phyloP scores from a whole-genome alignment of 805 yeast species.

The Lipomyces orientalis region DNA sequence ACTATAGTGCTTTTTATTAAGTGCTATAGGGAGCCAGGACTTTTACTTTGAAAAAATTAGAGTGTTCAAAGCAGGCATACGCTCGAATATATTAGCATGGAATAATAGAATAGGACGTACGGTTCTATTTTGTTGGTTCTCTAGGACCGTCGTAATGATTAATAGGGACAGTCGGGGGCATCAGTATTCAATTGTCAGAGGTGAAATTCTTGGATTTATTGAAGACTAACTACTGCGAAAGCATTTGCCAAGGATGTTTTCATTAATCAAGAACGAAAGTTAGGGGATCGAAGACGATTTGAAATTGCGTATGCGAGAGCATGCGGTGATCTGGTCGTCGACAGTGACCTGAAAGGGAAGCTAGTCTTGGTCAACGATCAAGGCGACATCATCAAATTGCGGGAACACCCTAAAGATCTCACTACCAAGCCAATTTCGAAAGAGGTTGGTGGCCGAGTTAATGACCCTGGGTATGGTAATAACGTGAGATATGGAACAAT shows the following conservation, averaged over 20 bases:
- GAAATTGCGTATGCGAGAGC: too few species aligned
- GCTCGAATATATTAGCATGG: slow-evolving; percentile 53
- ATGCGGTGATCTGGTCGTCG: too few species aligned
- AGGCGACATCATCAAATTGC: slow-evolving; percentile 5
- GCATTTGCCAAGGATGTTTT: slow-evolving; percentile 57
- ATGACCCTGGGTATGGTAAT: slow-evolving; percentile 1
- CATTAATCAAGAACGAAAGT: slow-evolving; percentile 56
- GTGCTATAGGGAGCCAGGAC: slow-evolving; percentile 50
- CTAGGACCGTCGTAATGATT: slow-evolving; percentile 57
- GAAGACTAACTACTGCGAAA: slow-evolving; percentile 56
- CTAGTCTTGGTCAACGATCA: too few species aligned
- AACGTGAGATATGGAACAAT: not conserved
- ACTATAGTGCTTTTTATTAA: slow-evolving; percentile 44
- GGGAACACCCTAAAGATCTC: slow-evolving; percentile 20
- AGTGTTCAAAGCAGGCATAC: slow-evolving; percentile 55
- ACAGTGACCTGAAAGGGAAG: too few species aligned
- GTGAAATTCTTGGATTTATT: slow-evolving; percentile 55
- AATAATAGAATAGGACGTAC: slow-evolving; percentile 55
- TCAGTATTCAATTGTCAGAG: slow-evolving; percentile 51
- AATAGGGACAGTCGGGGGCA: slow-evolving; percentile 57
- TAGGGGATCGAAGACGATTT: slow-evolving; percentile 55
- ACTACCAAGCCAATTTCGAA: slow-evolving; percentile 17
- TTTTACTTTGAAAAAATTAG: slow-evolving; percentile 54
- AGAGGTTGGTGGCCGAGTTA: slow-evolving; percentile 19
- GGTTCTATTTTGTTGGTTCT: slow-evolving; percentile 54